phyloP scores from a whole-genome alignment of 148 eudicot species.

The Salicornia ramosissima region DNA sequence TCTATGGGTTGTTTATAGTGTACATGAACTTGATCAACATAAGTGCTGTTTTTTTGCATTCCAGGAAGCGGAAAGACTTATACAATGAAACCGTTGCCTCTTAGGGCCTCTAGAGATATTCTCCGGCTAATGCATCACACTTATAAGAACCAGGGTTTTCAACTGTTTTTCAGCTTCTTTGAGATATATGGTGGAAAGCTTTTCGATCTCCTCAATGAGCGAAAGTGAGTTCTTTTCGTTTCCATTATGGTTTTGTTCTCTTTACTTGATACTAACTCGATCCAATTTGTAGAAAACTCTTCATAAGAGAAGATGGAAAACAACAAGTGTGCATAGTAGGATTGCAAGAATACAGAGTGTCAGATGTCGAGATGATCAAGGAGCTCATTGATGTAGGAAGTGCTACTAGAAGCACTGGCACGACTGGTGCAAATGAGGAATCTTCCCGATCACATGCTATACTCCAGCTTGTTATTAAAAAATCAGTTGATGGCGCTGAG shows the following conservation, averaged over 20 bases:
- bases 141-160: conserved; percentile 89
- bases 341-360: conserved; percentile 82
- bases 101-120: conserved; percentile 83
- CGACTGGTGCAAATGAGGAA: conserved; percentile 99
- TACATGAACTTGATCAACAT: background rate
- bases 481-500: conserved; percentile 64
- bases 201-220: conserved; percentile 83
- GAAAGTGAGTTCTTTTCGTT: conserved; percentile 57
- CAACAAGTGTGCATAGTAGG: conserved; percentile 99
- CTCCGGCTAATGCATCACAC: conserved; percentile 88
- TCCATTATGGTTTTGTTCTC: background rate
- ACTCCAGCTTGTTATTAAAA: conserved; percentile 86
- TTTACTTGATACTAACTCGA: background rate
- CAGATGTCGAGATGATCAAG: conserved; percentile 86
- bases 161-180: conserved; percentile 89
- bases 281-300: conserved; percentile 62
- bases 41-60: conserved; percentile 18
- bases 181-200: conserved; percentile 99
- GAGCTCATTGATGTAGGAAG: conserved; percentile 95
- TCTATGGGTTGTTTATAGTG: background rate
- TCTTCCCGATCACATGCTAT: conserved; percentile 99
- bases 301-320: conserved; percentile 95
- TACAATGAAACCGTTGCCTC: conserved; percentile 97
- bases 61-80: conserved; percentile 97
- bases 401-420: conserved; percentile 91